Conservation (phyloP, 2,329 filamentous ascomycete genomes). For the Exophiala mesophila region DNA sequence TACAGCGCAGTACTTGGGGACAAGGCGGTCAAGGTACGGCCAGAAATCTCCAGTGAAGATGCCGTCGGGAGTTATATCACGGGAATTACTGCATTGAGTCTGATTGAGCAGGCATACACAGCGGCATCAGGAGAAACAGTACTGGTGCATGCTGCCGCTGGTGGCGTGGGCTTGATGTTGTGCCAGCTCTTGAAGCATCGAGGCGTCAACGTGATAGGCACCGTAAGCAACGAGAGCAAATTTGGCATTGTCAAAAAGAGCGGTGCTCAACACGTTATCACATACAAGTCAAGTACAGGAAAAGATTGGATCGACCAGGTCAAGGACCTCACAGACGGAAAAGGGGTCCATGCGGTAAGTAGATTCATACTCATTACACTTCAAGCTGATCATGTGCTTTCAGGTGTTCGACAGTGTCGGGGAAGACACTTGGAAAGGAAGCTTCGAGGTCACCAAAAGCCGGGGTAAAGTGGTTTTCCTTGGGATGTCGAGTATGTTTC, state of each 20-base stretch:
- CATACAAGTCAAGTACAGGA: conserved; percentile 72
- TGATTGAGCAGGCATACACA: background rate
- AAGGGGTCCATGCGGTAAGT: conserved; percentile 67
- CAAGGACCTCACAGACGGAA: conserved; percentile 73
- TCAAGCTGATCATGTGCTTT: too few relatives aligned
- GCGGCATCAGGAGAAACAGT: conserved; percentile 57
- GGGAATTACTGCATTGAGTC: background rate
- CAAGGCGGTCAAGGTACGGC: background rate
- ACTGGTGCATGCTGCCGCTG: conserved; percentile 77
- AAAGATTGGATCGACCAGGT: conserved; percentile 72
- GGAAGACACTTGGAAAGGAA: conserved; percentile 73
- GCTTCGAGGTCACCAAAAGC: conserved; percentile 64
- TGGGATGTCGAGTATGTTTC: too few relatives aligned
- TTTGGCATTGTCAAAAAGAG: conserved; percentile 60
- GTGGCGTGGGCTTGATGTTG: conserved; percentile 71
- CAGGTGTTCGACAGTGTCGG: conserved; percentile 78
- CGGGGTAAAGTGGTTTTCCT: conserved; percentile 75
- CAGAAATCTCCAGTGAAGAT: background rate
- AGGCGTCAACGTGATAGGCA: conserved; percentile 73
- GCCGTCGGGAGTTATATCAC: background rate
- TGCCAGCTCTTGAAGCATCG: conserved; percentile 63
- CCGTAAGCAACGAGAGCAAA: conserved; percentile 69
- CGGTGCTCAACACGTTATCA: conserved; percentile 66
- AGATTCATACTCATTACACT: too few relatives aligned
- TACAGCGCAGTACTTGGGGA: background rate